phyloP scores from a whole-genome alignment of 2,329 filamentous ascomycete genomes.

The Pyrenophora tritici-repentis region DNA sequence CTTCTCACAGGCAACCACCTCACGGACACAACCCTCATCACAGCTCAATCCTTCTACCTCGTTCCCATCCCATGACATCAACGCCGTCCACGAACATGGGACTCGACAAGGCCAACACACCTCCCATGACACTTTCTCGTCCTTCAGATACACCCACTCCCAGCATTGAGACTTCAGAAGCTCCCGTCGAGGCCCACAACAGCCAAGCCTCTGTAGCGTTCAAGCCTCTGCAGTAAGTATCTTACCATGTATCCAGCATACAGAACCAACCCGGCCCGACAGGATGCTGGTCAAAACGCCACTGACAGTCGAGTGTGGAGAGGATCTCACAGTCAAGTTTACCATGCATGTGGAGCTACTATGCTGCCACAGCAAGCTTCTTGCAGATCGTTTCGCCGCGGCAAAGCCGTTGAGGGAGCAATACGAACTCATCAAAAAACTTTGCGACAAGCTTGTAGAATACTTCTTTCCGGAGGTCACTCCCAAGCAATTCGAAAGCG shows the following conservation, averaged over 20 bases:
- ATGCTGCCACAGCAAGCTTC: slow-evolving; percentile 16
- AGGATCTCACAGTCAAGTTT: slow-evolving; percentile 3
- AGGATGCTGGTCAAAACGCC: slow-evolving; percentile 16
- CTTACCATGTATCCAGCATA: too few species aligned
- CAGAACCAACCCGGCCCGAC: not conserved
- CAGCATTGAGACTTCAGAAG: not conserved
- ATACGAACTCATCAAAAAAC: not conserved
- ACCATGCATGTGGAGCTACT: slow-evolving; percentile 19
- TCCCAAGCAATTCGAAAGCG: slow-evolving; percentile 1
- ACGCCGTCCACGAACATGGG: too few species aligned
- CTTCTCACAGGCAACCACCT: too few species aligned
- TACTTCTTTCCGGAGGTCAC: not conserved
- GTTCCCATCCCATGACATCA: too few species aligned
- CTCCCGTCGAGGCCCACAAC: not conserved
- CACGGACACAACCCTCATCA: too few species aligned
- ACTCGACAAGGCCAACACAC: not conserved
- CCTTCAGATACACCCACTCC: not conserved
- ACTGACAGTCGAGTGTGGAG: slow-evolving; percentile 22
- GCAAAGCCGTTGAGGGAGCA: slow-evolving; percentile 1
- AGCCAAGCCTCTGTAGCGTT: not conserved
- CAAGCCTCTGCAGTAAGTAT: slow-evolving; percentile 5
- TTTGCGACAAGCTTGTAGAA: not conserved
- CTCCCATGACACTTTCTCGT: not conserved
- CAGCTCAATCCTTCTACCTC: too few species aligned
- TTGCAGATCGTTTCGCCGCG: not conserved